Evolutionary conservation across 2,329 filamentous ascomycete species (phyloP).

Genomic region (Pseudogymnoascus sp.): DNA sequence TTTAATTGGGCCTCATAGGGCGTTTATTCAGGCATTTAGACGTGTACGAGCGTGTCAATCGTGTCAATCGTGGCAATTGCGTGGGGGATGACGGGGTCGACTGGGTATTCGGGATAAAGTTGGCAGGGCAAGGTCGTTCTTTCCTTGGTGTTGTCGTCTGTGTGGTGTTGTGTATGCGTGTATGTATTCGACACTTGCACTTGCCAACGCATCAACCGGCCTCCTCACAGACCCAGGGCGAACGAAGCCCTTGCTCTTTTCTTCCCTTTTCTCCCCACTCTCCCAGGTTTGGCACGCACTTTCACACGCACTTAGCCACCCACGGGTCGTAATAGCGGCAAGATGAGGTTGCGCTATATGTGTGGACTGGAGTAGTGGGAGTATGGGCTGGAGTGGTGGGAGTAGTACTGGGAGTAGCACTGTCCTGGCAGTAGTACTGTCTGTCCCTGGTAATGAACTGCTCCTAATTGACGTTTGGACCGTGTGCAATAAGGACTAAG

Average conservation of each 20-base stretch:
- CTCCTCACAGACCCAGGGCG: background rate
- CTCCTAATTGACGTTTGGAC: background rate
- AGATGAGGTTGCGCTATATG: background rate
- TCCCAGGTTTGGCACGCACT: background rate
- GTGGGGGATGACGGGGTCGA: background rate
- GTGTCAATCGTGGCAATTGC: background rate
- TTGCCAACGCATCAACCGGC: conserved; percentile 5
- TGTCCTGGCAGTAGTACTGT: background rate
- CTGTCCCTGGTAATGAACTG: background rate
- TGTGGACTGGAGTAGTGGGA: background rate
- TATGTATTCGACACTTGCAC: conserved; percentile 2
- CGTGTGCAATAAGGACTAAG: background rate
- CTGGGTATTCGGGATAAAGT: background rate
- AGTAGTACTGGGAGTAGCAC: too few species aligned
- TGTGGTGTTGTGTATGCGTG: background rate
- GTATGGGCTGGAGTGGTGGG: background rate
- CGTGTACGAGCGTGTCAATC: background rate
- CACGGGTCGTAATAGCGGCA: background rate
- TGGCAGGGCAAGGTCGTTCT: background rate
- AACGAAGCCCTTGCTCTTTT: background rate
- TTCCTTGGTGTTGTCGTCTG: background rate
- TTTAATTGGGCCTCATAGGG: conserved; percentile 4
- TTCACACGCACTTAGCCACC: background rate
- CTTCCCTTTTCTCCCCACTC: background rate
- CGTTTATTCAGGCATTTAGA: conserved; percentile 3